These are phyloP conservation scores for Gomphus bonarii DNA, from an alignment of 1,284 basidiomycete genomes.

Conservation along the genomic window DNA sequence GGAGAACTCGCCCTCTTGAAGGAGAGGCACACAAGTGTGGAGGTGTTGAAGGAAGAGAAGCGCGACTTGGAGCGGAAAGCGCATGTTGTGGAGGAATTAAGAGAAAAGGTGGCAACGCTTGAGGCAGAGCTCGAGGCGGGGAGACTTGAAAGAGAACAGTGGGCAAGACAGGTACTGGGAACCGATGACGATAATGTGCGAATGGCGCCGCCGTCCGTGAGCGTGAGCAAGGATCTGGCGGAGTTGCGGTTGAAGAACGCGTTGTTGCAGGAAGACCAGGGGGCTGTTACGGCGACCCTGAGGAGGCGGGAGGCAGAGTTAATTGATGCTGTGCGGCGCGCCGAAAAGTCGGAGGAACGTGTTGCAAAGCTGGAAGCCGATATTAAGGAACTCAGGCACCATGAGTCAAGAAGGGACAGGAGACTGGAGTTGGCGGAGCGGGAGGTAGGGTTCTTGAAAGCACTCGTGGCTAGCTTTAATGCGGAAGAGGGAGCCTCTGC, in stretches of 20 bases:
- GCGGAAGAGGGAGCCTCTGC: constrained; percentile 33
- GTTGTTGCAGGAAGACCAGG: constrained; percentile 53
- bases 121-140: constrained; percentile 55
- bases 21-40: constrained; percentile 47
- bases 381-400: constrained; percentile 31
- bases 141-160: constrained; percentile 38
- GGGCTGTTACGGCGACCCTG: constrained; percentile 39
- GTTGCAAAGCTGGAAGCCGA: constrained; percentile 28
- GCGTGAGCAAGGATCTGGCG: neutral
- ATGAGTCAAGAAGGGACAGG: constrained; percentile 34
- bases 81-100: constrained; percentile 40
- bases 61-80: constrained; percentile 50
- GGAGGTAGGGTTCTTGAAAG: constrained; percentile 53
- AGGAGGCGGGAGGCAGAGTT: constrained; percentile 42
- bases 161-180: constrained; percentile 2
- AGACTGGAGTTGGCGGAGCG: constrained; percentile 38
- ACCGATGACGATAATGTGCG: neutral
- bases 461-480: constrained; percentile 51
- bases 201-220: neutral
- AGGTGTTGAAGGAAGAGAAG: constrained; percentile 69
- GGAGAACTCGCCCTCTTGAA: constrained; percentile 44
- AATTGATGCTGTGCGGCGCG: constrained; percentile 25
- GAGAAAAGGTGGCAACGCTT: constrained; percentile 43
- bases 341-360: constrained; percentile 25
- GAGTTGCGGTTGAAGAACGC: constrained; percentile 48